Base-by-base conservation (phyloP, 202 grass and related monocot genomes). In the Dendrocalamus latiflorus region DNA sequence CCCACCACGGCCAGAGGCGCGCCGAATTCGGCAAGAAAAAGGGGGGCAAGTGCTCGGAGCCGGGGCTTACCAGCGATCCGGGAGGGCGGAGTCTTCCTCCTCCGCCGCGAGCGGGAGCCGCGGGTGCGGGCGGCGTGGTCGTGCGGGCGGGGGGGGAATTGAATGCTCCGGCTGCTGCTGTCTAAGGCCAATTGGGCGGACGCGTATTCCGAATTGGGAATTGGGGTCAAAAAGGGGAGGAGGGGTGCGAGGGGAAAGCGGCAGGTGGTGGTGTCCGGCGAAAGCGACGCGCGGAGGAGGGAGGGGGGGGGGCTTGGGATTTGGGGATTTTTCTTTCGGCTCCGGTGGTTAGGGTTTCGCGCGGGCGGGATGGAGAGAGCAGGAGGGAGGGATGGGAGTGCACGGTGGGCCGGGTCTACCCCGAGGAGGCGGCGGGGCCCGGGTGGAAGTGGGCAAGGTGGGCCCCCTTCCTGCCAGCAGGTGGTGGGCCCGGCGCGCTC, bases 271-370 rank as follows among this genome's bases (percentile, higher is more conserved):
- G n/a, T n/a, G n/a, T n/a, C n/a, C n/a, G n/a, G n/a, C n/a, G n/a
- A n/a, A 89, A 89, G 87, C 87, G 82, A 89, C 82, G 56, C 77
- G 55, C 34, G 51, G 36, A 67, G 20, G 55, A 53, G n/a, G n/a
- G n/a, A n/a, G n/a, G 4, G 71, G 16, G 20, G 3, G 16, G 11
- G 14, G 61, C 33, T 24, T 63, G 61, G 37, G 76, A 56, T 55
- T 70, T 59, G 34, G 77, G 54, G 38, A 56, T 72, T 69, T 83
- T 83, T 47, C 61, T 76, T n/a, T 8, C 4, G n/a, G 20, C 4
- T 16, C 34, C 33, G 67, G 77, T 69, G 42, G 72, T 78, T 85
- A 64, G 65, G 79, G 65, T 76, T 87, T 69, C 79, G 79, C 85
- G 85, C 65, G 64, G n/a, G 77, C 61, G 30, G n/a, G n/a, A n/a